Evolutionary conservation across 1,284 basidiomycete species (phyloP).

Genomic region (Omphalotus olearius): DNA sequence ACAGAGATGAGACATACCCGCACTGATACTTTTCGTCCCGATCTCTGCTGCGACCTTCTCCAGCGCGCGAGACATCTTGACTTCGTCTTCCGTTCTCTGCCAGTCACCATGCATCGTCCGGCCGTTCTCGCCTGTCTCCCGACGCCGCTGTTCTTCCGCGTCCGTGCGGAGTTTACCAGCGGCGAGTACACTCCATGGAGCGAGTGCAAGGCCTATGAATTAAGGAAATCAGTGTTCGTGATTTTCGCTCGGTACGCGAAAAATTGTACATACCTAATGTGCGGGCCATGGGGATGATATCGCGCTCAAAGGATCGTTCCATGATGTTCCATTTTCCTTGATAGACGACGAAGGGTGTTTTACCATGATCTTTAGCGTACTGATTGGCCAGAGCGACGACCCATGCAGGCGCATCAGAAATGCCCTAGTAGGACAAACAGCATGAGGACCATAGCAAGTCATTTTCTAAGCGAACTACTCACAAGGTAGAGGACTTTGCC

Average conservation of each 20-base stretch:
- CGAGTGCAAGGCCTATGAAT: conserved; percentile 24
- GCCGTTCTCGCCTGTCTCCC: conserved; percentile 25
- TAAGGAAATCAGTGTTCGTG: neutral
- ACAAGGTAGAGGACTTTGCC: conserved; percentile 43
- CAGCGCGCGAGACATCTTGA: conserved; percentile 6
- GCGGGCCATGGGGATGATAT: conserved; percentile 49
- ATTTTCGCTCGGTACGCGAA: neutral
- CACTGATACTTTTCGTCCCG: conserved; percentile 27
- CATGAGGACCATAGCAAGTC: no score
- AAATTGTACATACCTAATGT: conserved; percentile 2
- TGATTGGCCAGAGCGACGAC: conserved; percentile 33
- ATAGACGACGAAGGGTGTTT: conserved; percentile 49
- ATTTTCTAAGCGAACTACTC: neutral
- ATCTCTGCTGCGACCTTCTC: conserved; percentile 6
- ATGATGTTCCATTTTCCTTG: conserved; percentile 49
- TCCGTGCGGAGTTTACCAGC: conserved; percentile 31
- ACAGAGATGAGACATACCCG: conserved; percentile 24
- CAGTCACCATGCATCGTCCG: conserved; percentile 19
- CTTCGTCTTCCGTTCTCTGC: conserved; percentile 25
- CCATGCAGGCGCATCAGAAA: conserved; percentile 39
- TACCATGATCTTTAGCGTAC: conserved; percentile 34
- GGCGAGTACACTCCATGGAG: conserved; percentile 28
- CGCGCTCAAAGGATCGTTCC: conserved; percentile 42
- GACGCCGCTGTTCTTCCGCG: conserved; percentile 26
- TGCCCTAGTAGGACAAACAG: conserved; percentile 16